Base-by-base conservation (phyloP, 148 eudicot species). In the Vaccinium vitisidaea region DNA sequence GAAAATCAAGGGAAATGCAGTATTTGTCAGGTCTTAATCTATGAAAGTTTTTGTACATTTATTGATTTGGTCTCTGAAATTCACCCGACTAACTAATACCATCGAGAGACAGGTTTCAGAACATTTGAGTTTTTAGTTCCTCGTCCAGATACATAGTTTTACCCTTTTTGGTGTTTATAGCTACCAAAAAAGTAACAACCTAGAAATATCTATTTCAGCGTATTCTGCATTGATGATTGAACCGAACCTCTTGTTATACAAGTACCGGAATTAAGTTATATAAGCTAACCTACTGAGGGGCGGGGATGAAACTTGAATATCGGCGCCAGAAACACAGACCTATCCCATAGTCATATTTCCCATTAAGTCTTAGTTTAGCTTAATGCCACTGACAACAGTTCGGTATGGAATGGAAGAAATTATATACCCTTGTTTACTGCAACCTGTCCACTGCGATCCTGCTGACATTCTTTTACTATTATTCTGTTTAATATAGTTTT, bases 11-110 rank as follows among this genome's bases (percentile, higher is more conserved):
- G 80, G 84, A 97, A 94, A 87, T 97, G 99, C 94, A 90, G 93
- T 83, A 92, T 97, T 85, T 97, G 99, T 90, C 99, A 97, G 98
- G 99, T 97, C 32, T 43, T 52, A 69, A 6, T 39, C 75, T 83
- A 77, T 30, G 48, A 73, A 39, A 1, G 19, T 11, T 55, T 59
- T 77, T 25, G n/a, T 21, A 54, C 9, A 11, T 25, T 27, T 32
- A 14, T 71, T 63, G 30, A 63, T 63, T 63, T 3, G 13, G 70
- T 61, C 81, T 46, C 14, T 18, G 10, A 23, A 4, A 48, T 80
- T 23, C 27, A 23, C 69, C 27, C 30, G 13, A 23, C 30, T 2
- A 16, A 54, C 59, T 80, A n/a, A 23, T 27, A 77, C 43, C 19
- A 0, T 6, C n/a, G 63, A 9, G 43, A 77, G 50, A 58, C 61